A percentile compares a stretch with the other conserved stretches of the same genome.
Evolutionary conservation across 148 eudicot species (phyloP).

Genomic region (Fallopia convolvulus): DNA sequence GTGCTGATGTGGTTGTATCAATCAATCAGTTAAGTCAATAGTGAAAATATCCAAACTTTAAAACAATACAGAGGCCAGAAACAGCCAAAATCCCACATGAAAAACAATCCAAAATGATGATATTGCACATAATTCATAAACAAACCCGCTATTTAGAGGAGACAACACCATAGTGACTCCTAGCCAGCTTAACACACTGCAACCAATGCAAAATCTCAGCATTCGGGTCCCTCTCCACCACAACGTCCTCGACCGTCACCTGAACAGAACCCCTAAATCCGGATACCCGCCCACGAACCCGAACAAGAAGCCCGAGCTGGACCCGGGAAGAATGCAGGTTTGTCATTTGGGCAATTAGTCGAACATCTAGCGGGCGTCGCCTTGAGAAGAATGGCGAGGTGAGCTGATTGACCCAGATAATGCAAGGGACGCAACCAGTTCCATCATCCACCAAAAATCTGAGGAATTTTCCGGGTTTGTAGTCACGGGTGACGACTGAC

Average conservation of each 20-base stretch:
- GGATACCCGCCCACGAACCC: slow-evolving; percentile 60
- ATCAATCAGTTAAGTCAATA: background rate
- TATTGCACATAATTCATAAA: too few species aligned
- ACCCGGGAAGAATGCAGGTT: slow-evolving; percentile 23
- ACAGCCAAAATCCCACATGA: background rate
- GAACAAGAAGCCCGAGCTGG: slow-evolving; percentile 40
- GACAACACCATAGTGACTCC: slow-evolving; percentile 25
- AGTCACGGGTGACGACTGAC: slow-evolving; percentile 48
- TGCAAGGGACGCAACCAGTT: slow-evolving; percentile 61
- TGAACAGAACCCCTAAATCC: slow-evolving; percentile 54
- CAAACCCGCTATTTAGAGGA: background rate
- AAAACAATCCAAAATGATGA: background rate
- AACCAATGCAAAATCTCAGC: slow-evolving; percentile 75
- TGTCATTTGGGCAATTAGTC: slow-evolving; percentile 42
- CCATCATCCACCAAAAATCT: slow-evolving; percentile 70
- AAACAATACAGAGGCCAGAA: background rate
- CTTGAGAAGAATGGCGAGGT: slow-evolving; percentile 54
- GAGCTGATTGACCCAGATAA: slow-evolving; percentile 78
- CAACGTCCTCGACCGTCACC: slow-evolving; percentile 71
- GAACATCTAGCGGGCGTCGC: slow-evolving; percentile 58
- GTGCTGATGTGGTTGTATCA: background rate
- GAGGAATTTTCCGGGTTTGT: slow-evolving; percentile 56
- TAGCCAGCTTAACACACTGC: slow-evolving; percentile 53
- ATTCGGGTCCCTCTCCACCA: slow-evolving; percentile 62
- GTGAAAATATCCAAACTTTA: too few species aligned